phyloP scores from a whole-genome alignment of 2,329 filamentous ascomycete species.

The Spiromastix sp. region DNA sequence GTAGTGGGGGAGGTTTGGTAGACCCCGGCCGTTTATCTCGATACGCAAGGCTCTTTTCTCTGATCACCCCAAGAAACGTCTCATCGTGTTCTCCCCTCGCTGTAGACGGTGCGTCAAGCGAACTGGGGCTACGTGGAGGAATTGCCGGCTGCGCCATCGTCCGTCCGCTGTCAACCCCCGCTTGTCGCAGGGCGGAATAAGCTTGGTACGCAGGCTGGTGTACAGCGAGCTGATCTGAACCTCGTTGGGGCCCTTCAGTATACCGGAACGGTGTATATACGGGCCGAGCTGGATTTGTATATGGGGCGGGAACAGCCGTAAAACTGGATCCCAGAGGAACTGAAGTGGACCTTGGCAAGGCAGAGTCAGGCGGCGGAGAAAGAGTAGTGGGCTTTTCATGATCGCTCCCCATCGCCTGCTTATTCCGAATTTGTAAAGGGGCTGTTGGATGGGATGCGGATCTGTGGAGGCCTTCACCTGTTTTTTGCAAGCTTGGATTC shows the following conservation, averaged over 20 bases:
- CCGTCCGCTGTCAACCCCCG: conserved; percentile 33
- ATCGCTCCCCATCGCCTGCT: neutral
- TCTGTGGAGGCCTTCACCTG: conserved; percentile 12
- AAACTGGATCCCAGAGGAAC: conserved; percentile 14
- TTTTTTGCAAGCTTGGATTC: conserved; percentile 10
- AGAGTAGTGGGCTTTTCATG: neutral
- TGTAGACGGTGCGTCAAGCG: conserved; percentile 9
- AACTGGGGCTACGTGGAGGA: conserved; percentile 11
- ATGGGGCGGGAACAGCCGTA: conserved; percentile 6
- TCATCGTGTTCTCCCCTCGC: conserved; percentile 28
- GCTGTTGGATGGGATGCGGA: conserved; percentile 19
- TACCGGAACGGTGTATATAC: conserved; percentile 39
- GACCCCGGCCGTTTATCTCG: conserved; percentile 18
- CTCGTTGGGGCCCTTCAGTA: conserved; percentile 31
- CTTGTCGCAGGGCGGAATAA: conserved; percentile 37
- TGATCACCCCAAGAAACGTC: conserved; percentile 37
- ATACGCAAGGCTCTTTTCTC: conserved; percentile 36
- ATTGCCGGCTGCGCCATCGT: conserved; percentile 28
- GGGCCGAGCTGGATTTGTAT: conserved; percentile 24
- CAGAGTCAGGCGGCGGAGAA: neutral
- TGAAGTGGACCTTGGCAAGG: conserved; percentile 9
- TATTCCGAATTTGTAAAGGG: conserved; percentile 4
- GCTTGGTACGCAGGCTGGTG: conserved; percentile 35
- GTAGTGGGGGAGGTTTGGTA: conserved; percentile 19
- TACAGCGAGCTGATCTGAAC: conserved; percentile 28